Evolutionary conservation across 2,329 filamentous ascomycete genomes (phyloP), one percentile per base, ranked within the genome.

Genomic region (Penicillium sp.): DNA sequence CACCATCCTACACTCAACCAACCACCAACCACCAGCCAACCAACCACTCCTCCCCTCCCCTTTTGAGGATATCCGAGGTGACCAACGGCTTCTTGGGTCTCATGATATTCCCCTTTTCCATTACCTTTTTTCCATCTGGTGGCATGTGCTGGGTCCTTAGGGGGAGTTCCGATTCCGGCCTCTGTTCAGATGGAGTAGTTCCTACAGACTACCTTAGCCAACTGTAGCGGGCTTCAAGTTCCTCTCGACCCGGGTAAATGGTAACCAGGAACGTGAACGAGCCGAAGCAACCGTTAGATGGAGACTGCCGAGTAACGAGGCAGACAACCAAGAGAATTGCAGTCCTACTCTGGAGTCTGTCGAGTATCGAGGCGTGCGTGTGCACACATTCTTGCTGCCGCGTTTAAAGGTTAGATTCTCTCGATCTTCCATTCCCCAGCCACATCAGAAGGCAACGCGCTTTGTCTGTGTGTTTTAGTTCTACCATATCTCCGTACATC

Each of bases 351-450:
- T 5, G 2, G 20, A 20, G 20, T 15, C 14, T 6, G 15, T 15
- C 39, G 15, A 17, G 39, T 42, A 15, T n/a, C 12, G 31, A 37
- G 11, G 48, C 31, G 48, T 50, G 48, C 35, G 31, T 35, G 22
- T 49, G 41, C 28, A 42, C 35, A 58, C 63, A 65, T 65, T 62
- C 60, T 42, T 58, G 38, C 42, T 54, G 43, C 54, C 52, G 59
- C 49, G 45, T 49, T 42, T 55, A 57, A 60, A n/a, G 38, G n/a
- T n/a, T 54, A 25, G 34, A 58, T 59, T 67, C 60, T 64, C 42
- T 63, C 57, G 62, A 68, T 67, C 64, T 67, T 67, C 66, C 63
- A 68, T 66, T 66, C 66, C 55, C 62, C 59, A 67, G 52, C 65
- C 61, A 6, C 1, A 31, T 31, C 57, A 57, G 51, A 31, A 7